These are phyloP conservation scores for Monosporascus sp. DNA, from an alignment of 2,329 filamentous ascomycete genomes.

Conservation along the genomic window DNA sequence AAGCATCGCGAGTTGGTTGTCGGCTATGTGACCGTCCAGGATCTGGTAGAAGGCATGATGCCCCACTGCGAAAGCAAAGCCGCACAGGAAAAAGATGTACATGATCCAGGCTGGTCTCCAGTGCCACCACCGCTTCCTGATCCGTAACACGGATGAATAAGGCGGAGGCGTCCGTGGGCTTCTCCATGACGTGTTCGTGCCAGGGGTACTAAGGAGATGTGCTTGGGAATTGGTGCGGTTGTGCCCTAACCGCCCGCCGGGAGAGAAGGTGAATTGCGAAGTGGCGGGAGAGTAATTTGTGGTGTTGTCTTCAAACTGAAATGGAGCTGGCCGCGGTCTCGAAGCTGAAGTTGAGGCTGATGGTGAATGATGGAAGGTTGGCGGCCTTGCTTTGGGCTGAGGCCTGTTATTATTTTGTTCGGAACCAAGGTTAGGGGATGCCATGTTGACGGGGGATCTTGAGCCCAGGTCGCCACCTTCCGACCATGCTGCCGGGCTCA, in stretches of 20 bases:
- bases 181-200: conserved; percentile 7
- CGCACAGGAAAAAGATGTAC: conserved; percentile 32
- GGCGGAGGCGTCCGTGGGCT: conserved; percentile 15
- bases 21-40: conserved; percentile 27
- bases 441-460: conserved; percentile 1
- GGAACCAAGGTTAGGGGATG: neutral
- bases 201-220: conserved; percentile 12
- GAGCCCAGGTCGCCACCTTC: conserved; percentile 7
- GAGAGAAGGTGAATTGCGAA: conserved; percentile 9
- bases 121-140: conserved; percentile 19
- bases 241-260: conserved; percentile 8
- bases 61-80: conserved; percentile 29
- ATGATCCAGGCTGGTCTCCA: conserved; percentile 34
- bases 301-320: conserved; percentile 15
- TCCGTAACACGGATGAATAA: conserved; percentile 7
- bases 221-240: conserved; percentile 11
- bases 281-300: conserved; percentile 7
- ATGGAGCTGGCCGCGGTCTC: conserved; percentile 11
- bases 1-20: conserved; percentile 32
- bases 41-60: conserved; percentile 33
- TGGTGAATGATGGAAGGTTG: conserved; percentile 1
- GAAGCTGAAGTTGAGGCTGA: neutral
- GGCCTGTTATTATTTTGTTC: neutral
- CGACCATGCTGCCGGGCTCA: conserved; percentile 1
- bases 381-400: conserved; percentile 1